Evolutionary conservation across 257 asterid genomes (phyloP).

Genomic region (Solanum chilense): DNA sequence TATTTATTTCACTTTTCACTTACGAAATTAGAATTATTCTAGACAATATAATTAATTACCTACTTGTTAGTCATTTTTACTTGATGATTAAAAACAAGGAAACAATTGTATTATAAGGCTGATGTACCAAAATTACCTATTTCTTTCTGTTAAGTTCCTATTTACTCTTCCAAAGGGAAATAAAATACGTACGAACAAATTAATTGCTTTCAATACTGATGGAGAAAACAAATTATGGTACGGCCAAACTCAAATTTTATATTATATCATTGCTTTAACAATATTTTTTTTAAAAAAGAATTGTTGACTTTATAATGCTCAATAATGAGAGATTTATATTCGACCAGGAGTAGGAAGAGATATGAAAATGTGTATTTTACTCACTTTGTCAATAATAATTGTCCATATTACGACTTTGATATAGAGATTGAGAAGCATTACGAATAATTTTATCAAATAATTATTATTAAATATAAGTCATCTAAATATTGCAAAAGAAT

Average conservation of each 20-base stretch:
- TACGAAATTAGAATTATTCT: background rate
- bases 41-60: background rate
- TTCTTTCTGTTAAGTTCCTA: background rate
- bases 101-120: background rate
- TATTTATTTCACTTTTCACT: background rate
- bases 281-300: background rate
- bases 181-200: background rate
- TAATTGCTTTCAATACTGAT: background rate
- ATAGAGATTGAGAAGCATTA: background rate
- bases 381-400: background rate
- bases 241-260: background rate
- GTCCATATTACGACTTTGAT: background rate
- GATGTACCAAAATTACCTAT: background rate
- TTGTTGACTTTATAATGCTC: background rate
- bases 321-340: background rate
- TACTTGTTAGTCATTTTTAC: background rate
- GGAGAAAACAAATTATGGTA: background rate
- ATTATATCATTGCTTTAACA: background rate
- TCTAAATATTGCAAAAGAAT: background rate
- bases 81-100: background rate
- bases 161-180: background rate
- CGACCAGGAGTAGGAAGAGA: background rate
- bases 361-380: background rate
- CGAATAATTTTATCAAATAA: too few species aligned
- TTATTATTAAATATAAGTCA: background rate